These are phyloP conservation scores for Trichoderma polysporum DNA, from an alignment of 2,329 filamentous ascomycete species.

Conservation along the genomic window DNA sequence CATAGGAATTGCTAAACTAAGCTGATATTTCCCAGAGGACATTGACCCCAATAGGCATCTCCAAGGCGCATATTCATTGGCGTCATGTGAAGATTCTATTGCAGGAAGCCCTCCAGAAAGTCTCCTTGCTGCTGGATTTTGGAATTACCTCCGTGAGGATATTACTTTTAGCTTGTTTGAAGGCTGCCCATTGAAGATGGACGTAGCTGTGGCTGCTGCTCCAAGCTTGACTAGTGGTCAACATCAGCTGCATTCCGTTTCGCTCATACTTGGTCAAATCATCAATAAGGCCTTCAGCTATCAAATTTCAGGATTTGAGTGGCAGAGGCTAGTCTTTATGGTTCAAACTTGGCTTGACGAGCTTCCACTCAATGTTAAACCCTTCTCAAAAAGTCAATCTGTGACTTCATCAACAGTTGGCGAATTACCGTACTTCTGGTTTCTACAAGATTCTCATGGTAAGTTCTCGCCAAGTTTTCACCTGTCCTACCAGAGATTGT, in stretches of 20 bases:
- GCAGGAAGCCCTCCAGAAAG: slow-evolving; percentile 28
- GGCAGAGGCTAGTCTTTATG: slow-evolving; percentile 27
- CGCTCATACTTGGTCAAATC: slow-evolving; percentile 43
- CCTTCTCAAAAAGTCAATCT: slow-evolving; percentile 29
- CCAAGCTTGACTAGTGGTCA: slow-evolving; percentile 25
- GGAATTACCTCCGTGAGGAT: slow-evolving; percentile 53
- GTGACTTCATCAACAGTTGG: slow-evolving; percentile 1
- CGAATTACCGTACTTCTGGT: slow-evolving; percentile 40
- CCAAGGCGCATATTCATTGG: slow-evolving; percentile 47
- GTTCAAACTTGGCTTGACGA: slow-evolving; percentile 33
- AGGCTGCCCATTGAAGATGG: slow-evolving; percentile 42
- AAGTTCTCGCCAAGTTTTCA: slow-evolving; percentile 12
- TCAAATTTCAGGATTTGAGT: slow-evolving; percentile 18
- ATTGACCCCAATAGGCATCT: slow-evolving; percentile 46
- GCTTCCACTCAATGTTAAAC: slow-evolving; percentile 35
- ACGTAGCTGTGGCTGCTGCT: slow-evolving; percentile 28
- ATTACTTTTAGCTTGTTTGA: slow-evolving; percentile 54
- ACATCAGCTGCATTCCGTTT: slow-evolving; percentile 42
- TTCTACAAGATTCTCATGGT: slow-evolving; percentile 46
- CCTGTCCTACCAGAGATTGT: neutral
- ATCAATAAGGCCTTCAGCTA: slow-evolving; percentile 41
- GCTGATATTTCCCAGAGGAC: slow-evolving; percentile 28
- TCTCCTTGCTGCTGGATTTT: slow-evolving; percentile 44
- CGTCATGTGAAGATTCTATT: slow-evolving; percentile 31
- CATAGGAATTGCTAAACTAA: neutral